A percentile compares a stretch with the other conserved stretches of the same genome.
phyloP scores from a whole-genome alignment of 495 filamentous ascomycete genomes.

The Aspergillus diversus region DNA sequence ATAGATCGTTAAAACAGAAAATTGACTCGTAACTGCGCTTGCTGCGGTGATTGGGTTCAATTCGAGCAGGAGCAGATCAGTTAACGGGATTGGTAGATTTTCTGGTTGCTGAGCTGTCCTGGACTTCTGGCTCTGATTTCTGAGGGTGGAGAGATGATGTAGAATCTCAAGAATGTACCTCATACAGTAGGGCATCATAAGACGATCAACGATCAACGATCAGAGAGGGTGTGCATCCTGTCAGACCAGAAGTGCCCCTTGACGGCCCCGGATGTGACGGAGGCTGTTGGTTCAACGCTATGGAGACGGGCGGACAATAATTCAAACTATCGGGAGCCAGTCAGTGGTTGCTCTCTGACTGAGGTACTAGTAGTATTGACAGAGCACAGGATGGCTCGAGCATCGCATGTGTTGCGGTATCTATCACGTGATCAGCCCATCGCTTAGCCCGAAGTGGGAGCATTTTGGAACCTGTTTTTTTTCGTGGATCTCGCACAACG shows the following conservation, averaged over 20 bases:
- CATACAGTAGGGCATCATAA: no score
- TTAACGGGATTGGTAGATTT: neutral
- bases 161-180: no score
- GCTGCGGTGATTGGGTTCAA: neutral
- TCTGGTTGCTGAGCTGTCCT: neutral
- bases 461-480: conserved; percentile 32
- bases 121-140: neutral
- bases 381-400: conserved; percentile 1
- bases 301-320: neutral
- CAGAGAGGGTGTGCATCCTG: no score
- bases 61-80: neutral
- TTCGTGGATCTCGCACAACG: conserved; percentile 48
- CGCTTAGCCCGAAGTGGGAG: conserved; percentile 49
- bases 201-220: no score
- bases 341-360: no score
- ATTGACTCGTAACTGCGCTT: neutral
- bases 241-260: no score
- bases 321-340: neutral
- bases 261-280: no score
- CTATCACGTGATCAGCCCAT: conserved; percentile 33
- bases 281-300: no score
- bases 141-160: no score
- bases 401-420: neutral
- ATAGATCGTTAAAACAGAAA: neutral
- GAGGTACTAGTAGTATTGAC: neutral